phyloP scores from a whole-genome alignment of 169 alveolate genomes.

The Besnoitia besnoiti region DNA sequence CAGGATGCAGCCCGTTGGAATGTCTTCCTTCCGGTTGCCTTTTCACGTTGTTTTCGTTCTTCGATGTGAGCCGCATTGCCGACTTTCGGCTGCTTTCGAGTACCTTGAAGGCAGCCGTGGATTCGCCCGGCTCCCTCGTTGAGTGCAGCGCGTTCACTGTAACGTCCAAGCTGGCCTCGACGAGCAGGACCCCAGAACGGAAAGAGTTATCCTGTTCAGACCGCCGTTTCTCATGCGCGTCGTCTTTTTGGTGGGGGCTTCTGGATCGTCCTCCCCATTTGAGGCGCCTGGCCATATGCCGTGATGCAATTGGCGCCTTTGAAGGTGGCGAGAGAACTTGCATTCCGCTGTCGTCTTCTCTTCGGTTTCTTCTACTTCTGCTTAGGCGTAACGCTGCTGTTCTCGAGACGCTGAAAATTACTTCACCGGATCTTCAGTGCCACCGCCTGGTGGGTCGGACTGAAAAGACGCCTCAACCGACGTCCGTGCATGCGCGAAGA shows the following conservation, averaged over 20 bases:
- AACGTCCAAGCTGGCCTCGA: background rate
- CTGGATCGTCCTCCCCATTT: background rate
- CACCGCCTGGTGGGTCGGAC: conserved; percentile 8
- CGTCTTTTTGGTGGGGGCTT: conserved; percentile 11
- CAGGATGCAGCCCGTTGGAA: background rate
- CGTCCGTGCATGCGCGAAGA: background rate
- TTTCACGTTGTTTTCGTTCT: background rate
- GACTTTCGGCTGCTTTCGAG: background rate
- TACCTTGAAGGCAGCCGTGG: background rate
- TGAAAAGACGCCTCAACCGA: background rate
- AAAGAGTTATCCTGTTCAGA: background rate
- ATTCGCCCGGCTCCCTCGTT: background rate
- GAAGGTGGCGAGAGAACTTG: background rate
- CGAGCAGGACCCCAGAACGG: too few relatives aligned
- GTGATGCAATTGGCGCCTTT: background rate
- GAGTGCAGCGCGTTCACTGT: background rate
- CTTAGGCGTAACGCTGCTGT: background rate
- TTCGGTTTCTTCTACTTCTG: background rate
- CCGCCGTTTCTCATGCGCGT: background rate
- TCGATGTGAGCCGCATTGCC: background rate
- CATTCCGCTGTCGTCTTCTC: background rate
- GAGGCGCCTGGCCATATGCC: conserved; percentile 13
- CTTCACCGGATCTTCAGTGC: conserved; percentile 37
- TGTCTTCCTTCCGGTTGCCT: background rate
- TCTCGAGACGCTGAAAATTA: background rate